Evolutionary conservation across 2,329 filamentous ascomycete genomes (phyloP).

Genomic region (Aureobasidium subglaciale): DNA sequence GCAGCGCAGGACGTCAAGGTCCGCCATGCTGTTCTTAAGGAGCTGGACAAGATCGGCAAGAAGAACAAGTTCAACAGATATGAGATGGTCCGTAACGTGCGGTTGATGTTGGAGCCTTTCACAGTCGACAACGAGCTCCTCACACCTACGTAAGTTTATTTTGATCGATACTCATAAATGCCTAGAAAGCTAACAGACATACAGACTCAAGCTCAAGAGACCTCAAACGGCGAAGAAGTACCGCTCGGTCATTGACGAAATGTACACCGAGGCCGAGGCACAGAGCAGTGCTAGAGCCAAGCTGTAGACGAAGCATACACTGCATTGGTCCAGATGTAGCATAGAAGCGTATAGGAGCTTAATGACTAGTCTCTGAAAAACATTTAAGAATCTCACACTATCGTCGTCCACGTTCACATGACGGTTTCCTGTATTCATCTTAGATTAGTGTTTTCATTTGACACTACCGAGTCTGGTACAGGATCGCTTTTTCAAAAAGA

Average conservation of each 20-base stretch:
- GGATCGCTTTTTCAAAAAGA: too few relatives aligned
- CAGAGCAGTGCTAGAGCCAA: conserved; percentile 39
- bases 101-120: conserved; percentile 81
- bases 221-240: conserved; percentile 59
- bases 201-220: conserved; percentile 64
- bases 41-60: conserved; percentile 70
- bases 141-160: conserved; percentile 69
- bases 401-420: too few relatives aligned
- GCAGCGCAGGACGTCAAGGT: conserved; percentile 65
- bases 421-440: too few relatives aligned
- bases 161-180: not conserved
- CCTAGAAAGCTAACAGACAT: not conserved
- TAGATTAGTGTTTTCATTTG: too few relatives aligned
- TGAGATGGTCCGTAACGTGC: conserved; percentile 69
- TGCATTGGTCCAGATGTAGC: not conserved
- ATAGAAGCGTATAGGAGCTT: not conserved
- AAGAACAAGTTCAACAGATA: conserved; percentile 88
- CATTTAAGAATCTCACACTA: too few relatives aligned
- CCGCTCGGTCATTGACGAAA: conserved; percentile 49
- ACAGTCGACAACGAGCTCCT: conserved; percentile 85
- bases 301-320: conserved; percentile 25
- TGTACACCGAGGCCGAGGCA: conserved; percentile 51
- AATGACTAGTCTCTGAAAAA: not conserved
- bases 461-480: not conserved
- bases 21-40: conserved; percentile 64